Evolutionary conservation across 805 yeast species (phyloP).

Genomic region (Zygosaccharomyces siamensis): DNA sequence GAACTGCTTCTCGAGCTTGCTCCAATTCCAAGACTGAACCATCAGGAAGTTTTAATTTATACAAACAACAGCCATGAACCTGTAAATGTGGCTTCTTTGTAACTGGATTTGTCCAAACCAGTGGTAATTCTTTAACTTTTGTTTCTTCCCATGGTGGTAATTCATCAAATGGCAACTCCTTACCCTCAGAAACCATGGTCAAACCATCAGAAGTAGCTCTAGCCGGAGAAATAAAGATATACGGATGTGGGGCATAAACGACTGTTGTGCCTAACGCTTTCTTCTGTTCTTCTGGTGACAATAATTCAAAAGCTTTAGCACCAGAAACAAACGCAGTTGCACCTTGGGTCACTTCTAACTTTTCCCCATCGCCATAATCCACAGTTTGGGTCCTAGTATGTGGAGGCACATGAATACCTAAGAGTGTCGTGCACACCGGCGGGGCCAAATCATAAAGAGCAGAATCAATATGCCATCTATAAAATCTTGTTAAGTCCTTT

Average conservation of each 20-base stretch:
- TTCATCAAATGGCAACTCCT: slow-evolving; percentile 60
- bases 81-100: slow-evolving; percentile 80
- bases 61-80: slow-evolving; percentile 84
- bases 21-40: slow-evolving; percentile 61
- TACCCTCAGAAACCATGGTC: slow-evolving; percentile 77
- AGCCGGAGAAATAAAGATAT: slow-evolving; percentile 76
- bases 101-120: slow-evolving; percentile 90
- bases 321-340: slow-evolving; percentile 89
- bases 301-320: slow-evolving; percentile 63
- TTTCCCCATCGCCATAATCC: slow-evolving; percentile 64
- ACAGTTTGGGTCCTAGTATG: slow-evolving; percentile 57
- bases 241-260: slow-evolving; percentile 89
- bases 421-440: slow-evolving; percentile 77
- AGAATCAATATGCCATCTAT: slow-evolving; percentile 93
- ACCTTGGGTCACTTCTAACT: slow-evolving; percentile 66
- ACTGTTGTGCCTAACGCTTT: slow-evolving; percentile 75
- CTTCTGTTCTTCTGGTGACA: slow-evolving; percentile 65
- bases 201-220: slow-evolving; percentile 81
- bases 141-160: slow-evolving; percentile 80
- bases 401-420: slow-evolving; percentile 79
- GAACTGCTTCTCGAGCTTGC: slow-evolving; percentile 69
- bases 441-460: slow-evolving; percentile 84
- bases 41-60: slow-evolving; percentile 49
- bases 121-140: slow-evolving; percentile 71
- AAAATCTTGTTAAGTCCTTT: slow-evolving; percentile 67